Base-by-base conservation (phyloP, 495 filamentous ascomycete genomes). In the Aspergillus baeticus region DNA sequence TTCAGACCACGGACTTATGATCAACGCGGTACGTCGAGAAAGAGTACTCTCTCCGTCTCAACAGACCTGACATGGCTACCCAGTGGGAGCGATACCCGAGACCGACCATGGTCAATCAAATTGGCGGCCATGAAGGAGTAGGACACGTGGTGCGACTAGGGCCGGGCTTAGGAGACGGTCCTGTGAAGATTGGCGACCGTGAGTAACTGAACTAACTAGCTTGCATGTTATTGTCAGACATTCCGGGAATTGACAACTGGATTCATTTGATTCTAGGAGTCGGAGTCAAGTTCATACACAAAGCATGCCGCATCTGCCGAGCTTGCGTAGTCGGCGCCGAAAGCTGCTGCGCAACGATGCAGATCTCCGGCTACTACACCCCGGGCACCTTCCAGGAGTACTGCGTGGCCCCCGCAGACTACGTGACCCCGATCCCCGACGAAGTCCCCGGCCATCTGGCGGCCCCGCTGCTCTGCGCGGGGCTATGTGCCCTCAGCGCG, bases 341-440 rank as follows among this genome's bases (percentile, higher is more conserved):
- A 51, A 83, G 74, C 3, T 52, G 77, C 23, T 87, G 84, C 71
- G 76, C 77, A 55, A 79, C 81, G 42, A 70, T 73, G 45, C 82
- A 80, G 59, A 62, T 86, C 42, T 74, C 71, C 18, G 73, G 77
- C 15, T 81, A 78, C 66, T 77, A 78, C 56, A 71, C 72, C 22
- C 85, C 84, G 0, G 85, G 86, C 26, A 90, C 85, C 13, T 89
- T 90, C 68, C 85, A 87, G 66, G 82, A 88, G 65, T 90, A 88
- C 63, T 77, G 79, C 13, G 49, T 86, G 2, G 80, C 77, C 0
- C 81, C 83, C 7, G 84, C 84, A 7, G 80, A 78, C 64, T 85
- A 88, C 59, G 84, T 88, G 18, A 88, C 85, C 2, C 84, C 83
- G 1, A 86, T 89, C 64, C 87, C 87, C 13, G 85, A 86, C 3